Evolutionary conservation across 176 grass and related monocot species (phyloP).

Genomic region (Aegilops longissima): DNA sequence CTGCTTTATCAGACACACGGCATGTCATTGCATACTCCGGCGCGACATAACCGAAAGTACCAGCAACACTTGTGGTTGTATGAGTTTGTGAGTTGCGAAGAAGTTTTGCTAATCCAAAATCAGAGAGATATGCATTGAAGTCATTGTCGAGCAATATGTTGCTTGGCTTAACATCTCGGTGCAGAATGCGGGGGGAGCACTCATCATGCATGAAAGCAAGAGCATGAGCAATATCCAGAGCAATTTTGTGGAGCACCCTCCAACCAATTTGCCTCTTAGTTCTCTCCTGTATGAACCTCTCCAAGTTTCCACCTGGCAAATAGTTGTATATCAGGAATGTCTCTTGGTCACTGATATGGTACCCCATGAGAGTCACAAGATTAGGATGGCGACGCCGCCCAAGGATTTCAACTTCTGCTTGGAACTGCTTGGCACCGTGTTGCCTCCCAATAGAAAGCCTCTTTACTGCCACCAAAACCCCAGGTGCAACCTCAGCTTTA

Average conservation of each 20-base stretch:
- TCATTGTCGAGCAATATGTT: constrained; percentile 83
- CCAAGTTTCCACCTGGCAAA: constrained; percentile 77
- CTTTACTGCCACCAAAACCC: constrained; percentile 87
- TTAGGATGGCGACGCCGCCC: constrained; percentile 72
- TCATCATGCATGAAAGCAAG: constrained; percentile 74
- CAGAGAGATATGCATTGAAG: constrained; percentile 78
- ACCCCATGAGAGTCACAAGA: constrained; percentile 88
- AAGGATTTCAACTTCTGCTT: constrained; percentile 75
- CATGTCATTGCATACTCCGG: constrained; percentile 93
- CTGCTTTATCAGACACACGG: constrained; percentile 88
- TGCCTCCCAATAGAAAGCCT: constrained; percentile 75
- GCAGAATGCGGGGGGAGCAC: constrained; percentile 69
- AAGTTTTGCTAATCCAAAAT: constrained; percentile 84
- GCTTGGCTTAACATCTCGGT: constrained; percentile 91
- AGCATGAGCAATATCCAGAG: constrained; percentile 75
- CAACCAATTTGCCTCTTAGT: constrained; percentile 58
- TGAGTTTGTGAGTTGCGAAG: constrained; percentile 84
- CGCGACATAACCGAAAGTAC: constrained; percentile 89
- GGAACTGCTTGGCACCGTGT: constrained; percentile 75
- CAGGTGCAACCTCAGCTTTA: constrained; percentile 75
- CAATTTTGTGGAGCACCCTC: constrained; percentile 91
- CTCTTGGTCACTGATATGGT: constrained; percentile 65
- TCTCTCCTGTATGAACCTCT: constrained; percentile 83
- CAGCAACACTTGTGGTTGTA: constrained; percentile 79
- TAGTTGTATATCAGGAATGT: constrained; percentile 98